Evolutionary conservation across 1,284 basidiomycete genomes (phyloP).

Genomic region (Moesziomyces sp.): DNA sequence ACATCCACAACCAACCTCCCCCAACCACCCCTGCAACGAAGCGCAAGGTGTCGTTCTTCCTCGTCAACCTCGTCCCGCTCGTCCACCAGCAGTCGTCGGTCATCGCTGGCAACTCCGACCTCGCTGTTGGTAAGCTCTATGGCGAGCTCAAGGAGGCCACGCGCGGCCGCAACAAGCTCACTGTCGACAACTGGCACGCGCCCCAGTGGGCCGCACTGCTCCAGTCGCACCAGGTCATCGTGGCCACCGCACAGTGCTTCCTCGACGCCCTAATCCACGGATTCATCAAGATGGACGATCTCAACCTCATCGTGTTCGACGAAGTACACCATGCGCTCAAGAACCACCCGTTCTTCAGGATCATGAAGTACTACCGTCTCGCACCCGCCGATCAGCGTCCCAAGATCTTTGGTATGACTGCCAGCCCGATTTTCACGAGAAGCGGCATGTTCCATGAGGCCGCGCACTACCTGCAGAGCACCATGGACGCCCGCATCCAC

Average conservation of each 20-base stretch:
- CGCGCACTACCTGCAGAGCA: constrained; percentile 26
- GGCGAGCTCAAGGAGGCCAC: constrained; percentile 40
- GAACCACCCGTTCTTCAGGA: constrained; percentile 46
- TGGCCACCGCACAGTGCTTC: constrained; percentile 54
- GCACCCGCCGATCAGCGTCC: constrained; percentile 22
- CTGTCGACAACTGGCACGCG: constrained; percentile 29
- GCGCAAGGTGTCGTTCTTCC: constrained; percentile 40
- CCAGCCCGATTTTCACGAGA: constrained; percentile 45
- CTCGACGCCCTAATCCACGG: constrained; percentile 52
- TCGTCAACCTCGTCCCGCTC: constrained; percentile 55
- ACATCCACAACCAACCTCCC: constrained; percentile 22
- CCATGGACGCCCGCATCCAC: constrained; percentile 48
- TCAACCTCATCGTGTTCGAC: constrained; percentile 55
- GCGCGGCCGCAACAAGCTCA: constrained; percentile 9
- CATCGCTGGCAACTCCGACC: constrained; percentile 45
- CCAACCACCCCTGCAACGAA: neutral
- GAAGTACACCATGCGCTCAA: constrained; percentile 56
- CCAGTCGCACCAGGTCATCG: constrained; percentile 47
- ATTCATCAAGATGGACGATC: constrained; percentile 48
- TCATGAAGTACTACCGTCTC: constrained; percentile 54
- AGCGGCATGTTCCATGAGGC: constrained; percentile 26
- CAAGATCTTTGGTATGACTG: constrained; percentile 61
- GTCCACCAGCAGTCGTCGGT: constrained; percentile 56
- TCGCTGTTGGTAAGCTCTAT: constrained; percentile 44
- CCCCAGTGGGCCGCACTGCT: constrained; percentile 38